Conservation (phyloP, 2,329 filamentous ascomycete genomes). For the Chaetothyriales sp. region DNA sequence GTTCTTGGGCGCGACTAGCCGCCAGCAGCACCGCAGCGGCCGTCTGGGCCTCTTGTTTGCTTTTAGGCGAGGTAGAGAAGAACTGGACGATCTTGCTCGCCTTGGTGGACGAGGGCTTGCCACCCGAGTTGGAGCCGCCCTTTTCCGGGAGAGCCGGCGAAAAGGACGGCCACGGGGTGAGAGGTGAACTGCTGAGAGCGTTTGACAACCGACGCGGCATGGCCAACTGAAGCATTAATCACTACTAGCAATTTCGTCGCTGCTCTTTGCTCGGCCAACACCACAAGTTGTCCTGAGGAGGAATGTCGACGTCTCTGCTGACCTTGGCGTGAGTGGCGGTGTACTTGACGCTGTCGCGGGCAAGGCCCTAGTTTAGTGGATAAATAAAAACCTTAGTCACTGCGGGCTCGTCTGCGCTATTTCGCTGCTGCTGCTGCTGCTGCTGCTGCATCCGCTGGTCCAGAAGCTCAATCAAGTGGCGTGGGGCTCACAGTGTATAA, state of each 20-base stretch:
- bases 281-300: not conserved
- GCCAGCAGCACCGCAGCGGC: constrained; percentile 51
- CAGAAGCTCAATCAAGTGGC: not conserved
- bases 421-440: not conserved
- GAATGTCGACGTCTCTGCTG: not conserved
- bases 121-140: constrained; percentile 29
- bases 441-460: not conserved
- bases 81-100: constrained; percentile 67
- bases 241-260: not conserved
- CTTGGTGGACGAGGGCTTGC: constrained; percentile 42
- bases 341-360: not conserved
- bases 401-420: not conserved
- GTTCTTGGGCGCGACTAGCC: constrained; percentile 46
- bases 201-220: constrained; percentile 52
- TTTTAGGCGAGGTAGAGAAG: constrained; percentile 68
- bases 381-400: not conserved
- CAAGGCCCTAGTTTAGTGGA: not conserved
- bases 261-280: too few species aligned
- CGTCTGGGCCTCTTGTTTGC: constrained; percentile 45
- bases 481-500: not conserved
- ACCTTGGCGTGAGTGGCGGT: not conserved
- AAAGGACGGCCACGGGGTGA: constrained; percentile 35
- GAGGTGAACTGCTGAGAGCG: constrained; percentile 41
- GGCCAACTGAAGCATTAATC: constrained; percentile 21
- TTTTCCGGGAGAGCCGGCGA: constrained; percentile 35